These are phyloP conservation scores for Moesziomyces aphidis DNA, from an alignment of 1,284 basidiomycete genomes.

Conservation along the genomic window DNA sequence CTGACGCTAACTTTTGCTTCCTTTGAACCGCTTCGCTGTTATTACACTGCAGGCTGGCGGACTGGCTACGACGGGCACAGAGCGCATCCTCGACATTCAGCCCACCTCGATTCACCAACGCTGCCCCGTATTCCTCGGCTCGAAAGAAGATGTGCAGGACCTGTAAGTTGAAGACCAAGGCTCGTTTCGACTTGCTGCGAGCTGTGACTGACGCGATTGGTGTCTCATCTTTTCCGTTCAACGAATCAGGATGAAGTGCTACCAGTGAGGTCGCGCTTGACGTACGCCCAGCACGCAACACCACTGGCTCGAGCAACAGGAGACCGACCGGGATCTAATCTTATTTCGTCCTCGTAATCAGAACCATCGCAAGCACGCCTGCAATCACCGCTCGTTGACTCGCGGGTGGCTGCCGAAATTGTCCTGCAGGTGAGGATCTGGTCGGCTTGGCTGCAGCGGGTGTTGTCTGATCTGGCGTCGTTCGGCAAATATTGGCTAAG, in stretches of 20 bases:
- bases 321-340: too few species aligned
- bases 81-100: constrained; percentile 90
- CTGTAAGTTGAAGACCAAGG: constrained; percentile 30
- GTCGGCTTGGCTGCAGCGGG: too few species aligned
- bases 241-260: constrained; percentile 14
- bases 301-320: neutral
- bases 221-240: too few species aligned
- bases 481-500: too few species aligned
- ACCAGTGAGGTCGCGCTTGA: constrained; percentile 3
- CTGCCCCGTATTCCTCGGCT: constrained; percentile 92
- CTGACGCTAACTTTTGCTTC: neutral
- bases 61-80: constrained; percentile 90
- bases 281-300: neutral
- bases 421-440: too few species aligned
- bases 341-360: too few species aligned
- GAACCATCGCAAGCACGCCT: too few species aligned
- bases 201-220: neutral
- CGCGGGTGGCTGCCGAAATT: too few species aligned
- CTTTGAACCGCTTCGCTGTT: constrained; percentile 1
- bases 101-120: constrained; percentile 92
- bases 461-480: too few species aligned
- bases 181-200: neutral
- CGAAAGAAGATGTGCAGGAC: constrained; percentile 92
- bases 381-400: too few species aligned
- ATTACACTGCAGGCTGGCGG: constrained; percentile 82